Base-by-base conservation (phyloP, 441 rosid species). In the Macaranga tanarius region DNA sequence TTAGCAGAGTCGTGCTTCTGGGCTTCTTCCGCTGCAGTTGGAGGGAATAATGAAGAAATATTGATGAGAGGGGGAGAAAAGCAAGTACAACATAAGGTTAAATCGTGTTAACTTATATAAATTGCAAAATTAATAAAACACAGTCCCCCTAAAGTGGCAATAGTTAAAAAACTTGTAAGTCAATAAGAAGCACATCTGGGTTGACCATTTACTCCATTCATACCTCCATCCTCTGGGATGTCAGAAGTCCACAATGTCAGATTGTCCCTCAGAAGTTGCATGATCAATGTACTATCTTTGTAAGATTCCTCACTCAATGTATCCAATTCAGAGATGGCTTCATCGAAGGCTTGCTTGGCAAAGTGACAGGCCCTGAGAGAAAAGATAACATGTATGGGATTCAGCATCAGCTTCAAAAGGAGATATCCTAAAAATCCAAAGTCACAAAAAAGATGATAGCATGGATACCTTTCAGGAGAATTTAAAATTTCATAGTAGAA, bases 401-500 rank as follows among this genome's bases (percentile, higher is more conserved):
- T 26, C 45, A 10, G 31, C 10, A 31, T 40, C 22, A 20, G 12
- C 7, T 47, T 34, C 44, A 15, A 17, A 45, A 28, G 44, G 34
- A 70, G 20, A 47, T 60, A 31, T 28, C 23, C 59, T 17, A 58
- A 2, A 25, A 28, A 8, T 28, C 47, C 62, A 52, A 52, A 51
- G 22, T 34, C 45, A 52, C 16, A 5, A 8, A 15, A 13, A 59
- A 31, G 52, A 20, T 10, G 62, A 28, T 83, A 83, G 73, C 81
- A 85, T 70, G 85, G 79, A 65, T 84, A 89, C 77, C 92, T 83
- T 77, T 89, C 93, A 38, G 92, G 91, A 25, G 92, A 88, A 78
- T 88, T 88, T 79, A 91, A 76, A 79, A 91, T 91, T 81, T 91
- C 97, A 72, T 91, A 89, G 86, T 88, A 89, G 83, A 89, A 91